These are phyloP conservation scores for Vitis cinerea DNA, from an alignment of 164 flowering plant species.

Conservation along the genomic window DNA sequence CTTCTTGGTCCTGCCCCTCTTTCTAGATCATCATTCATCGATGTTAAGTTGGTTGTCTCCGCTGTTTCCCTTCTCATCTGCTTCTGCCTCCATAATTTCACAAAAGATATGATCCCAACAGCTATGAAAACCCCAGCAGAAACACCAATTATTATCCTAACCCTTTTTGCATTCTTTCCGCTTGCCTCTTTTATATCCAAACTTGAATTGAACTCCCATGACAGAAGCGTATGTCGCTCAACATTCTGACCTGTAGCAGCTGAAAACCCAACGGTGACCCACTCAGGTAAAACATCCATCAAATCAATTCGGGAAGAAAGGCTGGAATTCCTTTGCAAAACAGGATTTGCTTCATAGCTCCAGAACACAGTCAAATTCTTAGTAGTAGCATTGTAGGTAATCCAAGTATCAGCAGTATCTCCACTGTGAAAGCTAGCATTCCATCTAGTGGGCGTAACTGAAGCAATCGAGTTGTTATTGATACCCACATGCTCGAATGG, in stretches of 20 bases:
- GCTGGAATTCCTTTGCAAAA: slow-evolving; percentile 19
- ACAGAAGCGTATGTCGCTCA: slow-evolving; percentile 19
- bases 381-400: slow-evolving; percentile 22
- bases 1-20: slow-evolving; percentile 23
- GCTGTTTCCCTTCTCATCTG: neutral
- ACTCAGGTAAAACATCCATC: slow-evolving; percentile 33
- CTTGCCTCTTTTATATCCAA: slow-evolving; percentile 14
- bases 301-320: slow-evolving; percentile 37
- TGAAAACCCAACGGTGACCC: slow-evolving; percentile 33
- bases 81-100: neutral
- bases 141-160: slow-evolving; percentile 15
- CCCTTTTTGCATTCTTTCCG: neutral
- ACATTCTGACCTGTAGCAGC: slow-evolving; percentile 21
- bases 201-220: slow-evolving; percentile 39
- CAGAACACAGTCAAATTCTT: slow-evolving; percentile 26
- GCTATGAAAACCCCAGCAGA: slow-evolving; percentile 10
- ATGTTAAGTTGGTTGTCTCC: slow-evolving; percentile 4
- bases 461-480: slow-evolving; percentile 15
- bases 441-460: slow-evolving; percentile 18
- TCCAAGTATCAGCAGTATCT: slow-evolving; percentile 17
- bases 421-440: slow-evolving; percentile 19
- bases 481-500: slow-evolving; percentile 18
- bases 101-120: neutral
- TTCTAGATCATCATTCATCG: slow-evolving; percentile 19
- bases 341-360: slow-evolving; percentile 6